These are phyloP conservation scores for Senna tora DNA, from an alignment of 306 rosid species.

Conservation along the genomic window DNA sequence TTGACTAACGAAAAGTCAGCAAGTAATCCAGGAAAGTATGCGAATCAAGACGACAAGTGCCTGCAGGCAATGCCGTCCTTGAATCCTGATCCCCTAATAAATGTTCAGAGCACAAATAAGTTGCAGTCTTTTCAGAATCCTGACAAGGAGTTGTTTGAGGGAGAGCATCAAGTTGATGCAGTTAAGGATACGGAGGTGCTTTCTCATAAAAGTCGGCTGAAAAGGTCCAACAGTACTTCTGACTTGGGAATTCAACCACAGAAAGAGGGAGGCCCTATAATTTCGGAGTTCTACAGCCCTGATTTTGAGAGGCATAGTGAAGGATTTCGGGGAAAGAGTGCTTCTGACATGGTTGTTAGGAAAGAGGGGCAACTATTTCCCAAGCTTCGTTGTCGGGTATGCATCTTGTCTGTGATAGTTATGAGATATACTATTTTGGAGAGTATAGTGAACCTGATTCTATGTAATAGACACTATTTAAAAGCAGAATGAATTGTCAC, in stretches of 20 bases:
- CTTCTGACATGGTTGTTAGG: slow-evolving; percentile 51
- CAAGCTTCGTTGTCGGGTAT: slow-evolving; percentile 90
- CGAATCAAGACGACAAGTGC: slow-evolving; percentile 44
- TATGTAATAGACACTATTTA: not conserved
- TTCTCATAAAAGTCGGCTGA: slow-evolving; percentile 47
- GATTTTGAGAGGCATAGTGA: slow-evolving; percentile 54
- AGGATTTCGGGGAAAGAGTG: slow-evolving; percentile 50
- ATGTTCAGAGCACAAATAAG: slow-evolving; percentile 46
- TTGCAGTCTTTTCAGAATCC: slow-evolving; percentile 43
- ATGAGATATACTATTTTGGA: slow-evolving; percentile 4
- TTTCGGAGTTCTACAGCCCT: slow-evolving; percentile 63
- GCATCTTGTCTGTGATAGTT: slow-evolving; percentile 38
- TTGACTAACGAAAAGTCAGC: slow-evolving; percentile 43
- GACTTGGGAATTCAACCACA: slow-evolving; percentile 54
- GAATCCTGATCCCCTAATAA: slow-evolving; percentile 49
- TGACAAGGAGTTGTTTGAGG: slow-evolving; percentile 45
- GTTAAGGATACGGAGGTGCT: slow-evolving; percentile 39
- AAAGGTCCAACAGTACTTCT: slow-evolving; percentile 78
- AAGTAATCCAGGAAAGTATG: slow-evolving; percentile 37
- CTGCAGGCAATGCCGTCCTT: slow-evolving; percentile 29
- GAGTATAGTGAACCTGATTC: not conserved
- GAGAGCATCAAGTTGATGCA: slow-evolving; percentile 48
- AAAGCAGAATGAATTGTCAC: slow-evolving; percentile 23
- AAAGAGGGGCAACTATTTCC: slow-evolving; percentile 67
- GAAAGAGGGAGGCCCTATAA: slow-evolving; percentile 49